phyloP scores from a whole-genome alignment of 2,329 filamentous ascomycete genomes.

The Zasmidium citrigriseum region DNA sequence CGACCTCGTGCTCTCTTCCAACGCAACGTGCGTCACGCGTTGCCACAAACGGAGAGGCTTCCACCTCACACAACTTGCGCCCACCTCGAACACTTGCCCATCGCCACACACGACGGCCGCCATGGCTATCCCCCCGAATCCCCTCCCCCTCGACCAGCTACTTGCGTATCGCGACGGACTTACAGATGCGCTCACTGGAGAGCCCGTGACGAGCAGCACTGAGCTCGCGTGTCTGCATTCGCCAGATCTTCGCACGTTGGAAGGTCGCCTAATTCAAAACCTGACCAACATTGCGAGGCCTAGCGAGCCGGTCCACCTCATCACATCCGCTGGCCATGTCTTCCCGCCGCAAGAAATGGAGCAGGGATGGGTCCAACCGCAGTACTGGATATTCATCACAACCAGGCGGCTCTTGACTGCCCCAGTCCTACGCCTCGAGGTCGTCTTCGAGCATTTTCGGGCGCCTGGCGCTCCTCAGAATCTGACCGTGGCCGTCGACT shows the following conservation, averaged over 20 bases:
- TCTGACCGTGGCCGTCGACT: conserved; percentile 2
- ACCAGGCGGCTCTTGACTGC: conserved; percentile 7
- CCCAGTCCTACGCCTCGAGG: conserved; percentile 12
- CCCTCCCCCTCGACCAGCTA: background rate
- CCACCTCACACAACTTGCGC: too few relatives aligned
- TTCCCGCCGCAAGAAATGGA: too few relatives aligned
- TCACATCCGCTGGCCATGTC: too few relatives aligned
- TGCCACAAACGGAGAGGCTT: too few relatives aligned
- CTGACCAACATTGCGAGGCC: conserved; percentile 7
- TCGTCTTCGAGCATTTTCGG: conserved; percentile 2
- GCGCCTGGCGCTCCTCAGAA: background rate
- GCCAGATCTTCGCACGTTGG: background rate
- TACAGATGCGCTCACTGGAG: background rate
- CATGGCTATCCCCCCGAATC: too few relatives aligned
- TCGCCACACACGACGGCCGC: too few relatives aligned
- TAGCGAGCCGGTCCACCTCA: too few relatives aligned
- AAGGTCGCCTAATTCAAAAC: conserved; percentile 2
- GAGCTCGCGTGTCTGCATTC: conserved; percentile 15
- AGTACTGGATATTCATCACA: background rate
- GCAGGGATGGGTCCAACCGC: too few relatives aligned
- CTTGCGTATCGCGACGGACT: background rate
- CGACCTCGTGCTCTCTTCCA: too few relatives aligned
- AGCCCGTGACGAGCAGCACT: background rate
- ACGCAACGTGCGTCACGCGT: too few relatives aligned
- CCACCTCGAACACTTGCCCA: too few relatives aligned